A percentile compares a stretch with the other conserved stretches of the same genome.
Conservation (phyloP, 164 flowering plant genomes). For the Sextonia rubra region DNA sequence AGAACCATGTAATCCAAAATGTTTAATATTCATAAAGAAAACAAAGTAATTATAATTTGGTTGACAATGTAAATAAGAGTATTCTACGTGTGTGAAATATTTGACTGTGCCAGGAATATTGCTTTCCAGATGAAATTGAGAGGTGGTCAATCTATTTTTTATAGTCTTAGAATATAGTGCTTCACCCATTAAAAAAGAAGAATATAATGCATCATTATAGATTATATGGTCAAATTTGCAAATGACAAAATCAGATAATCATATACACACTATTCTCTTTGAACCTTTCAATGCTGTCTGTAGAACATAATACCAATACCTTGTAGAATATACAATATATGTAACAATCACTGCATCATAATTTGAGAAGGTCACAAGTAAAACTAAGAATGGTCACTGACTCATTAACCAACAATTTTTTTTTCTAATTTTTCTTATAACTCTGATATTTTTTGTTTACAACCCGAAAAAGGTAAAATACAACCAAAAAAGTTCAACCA, state of each 20-base stretch:
- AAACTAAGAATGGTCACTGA: too few species aligned
- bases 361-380: neutral
- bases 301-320: too few species aligned
- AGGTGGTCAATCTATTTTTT: neutral
- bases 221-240: neutral
- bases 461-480: too few species aligned
- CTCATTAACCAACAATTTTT: too few species aligned
- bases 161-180: neutral
- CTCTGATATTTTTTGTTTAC: too few species aligned
- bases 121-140: neutral
- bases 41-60: neutral
- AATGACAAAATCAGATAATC: neutral
- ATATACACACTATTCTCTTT: too few species aligned
- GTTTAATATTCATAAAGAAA: neutral
- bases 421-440: too few species aligned
- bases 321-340: neutral
- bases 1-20: neutral
- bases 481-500: too few species aligned
- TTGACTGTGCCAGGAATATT: neutral
- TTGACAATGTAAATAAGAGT: neutral
- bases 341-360: neutral
- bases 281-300: neutral
- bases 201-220: too few species aligned
- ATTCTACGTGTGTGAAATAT: neutral
- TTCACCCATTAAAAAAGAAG: too few species aligned